Base-by-base conservation (phyloP, 106 monocot species). In the Alisma plantagoaquatica region DNA sequence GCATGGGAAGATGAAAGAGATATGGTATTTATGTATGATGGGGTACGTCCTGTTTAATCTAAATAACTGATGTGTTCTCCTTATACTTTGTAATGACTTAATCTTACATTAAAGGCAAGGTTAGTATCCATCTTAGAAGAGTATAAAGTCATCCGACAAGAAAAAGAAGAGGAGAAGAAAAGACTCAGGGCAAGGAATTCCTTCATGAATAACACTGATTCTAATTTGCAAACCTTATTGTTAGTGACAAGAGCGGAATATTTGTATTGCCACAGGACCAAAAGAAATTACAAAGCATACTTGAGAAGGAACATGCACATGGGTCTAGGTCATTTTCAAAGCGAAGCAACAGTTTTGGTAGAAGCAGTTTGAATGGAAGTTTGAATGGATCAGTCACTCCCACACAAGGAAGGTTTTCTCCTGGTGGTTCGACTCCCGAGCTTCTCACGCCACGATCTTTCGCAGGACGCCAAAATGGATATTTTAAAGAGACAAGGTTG, bases 121-220 rank as follows among this genome's bases (percentile, higher is more conserved):
- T 55, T 96, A 51, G 68, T 84, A 28, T 77, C 84, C 14, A 76
- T 96, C 49, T 62, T 96, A 41, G 78, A 96, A 62, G 96, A 96
- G 43, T 81, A 84, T 63, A 81, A 73, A 59, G 75, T 76, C 43
- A 56, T 64, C 31, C 69, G 81, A 57, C 71, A 63, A 54, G 77
- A 96, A 45, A 84, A 81, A 54, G 96, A 96, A 54, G 96, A 84
- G 23, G 84, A 81, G 64, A 96, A 81, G 30, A 81, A 53, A 45
- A 72, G 70, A 56, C 69, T 62, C 45, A 72, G 78, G 69, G 96
- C 89, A 81, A 23, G 17, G 22, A 10, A 51, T 22, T 4, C 25
- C 10, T 7, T 27, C 1, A 70, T 77, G 61, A 63, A 66, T 2
- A 77, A 76, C 8, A 0, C 12, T 43, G 23, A 72, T 62, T 5